Evolutionary conservation across 1,284 basidiomycete species (phyloP), one percentile per base, ranked within the genome.

Genomic region (Tilletia indica): DNA sequence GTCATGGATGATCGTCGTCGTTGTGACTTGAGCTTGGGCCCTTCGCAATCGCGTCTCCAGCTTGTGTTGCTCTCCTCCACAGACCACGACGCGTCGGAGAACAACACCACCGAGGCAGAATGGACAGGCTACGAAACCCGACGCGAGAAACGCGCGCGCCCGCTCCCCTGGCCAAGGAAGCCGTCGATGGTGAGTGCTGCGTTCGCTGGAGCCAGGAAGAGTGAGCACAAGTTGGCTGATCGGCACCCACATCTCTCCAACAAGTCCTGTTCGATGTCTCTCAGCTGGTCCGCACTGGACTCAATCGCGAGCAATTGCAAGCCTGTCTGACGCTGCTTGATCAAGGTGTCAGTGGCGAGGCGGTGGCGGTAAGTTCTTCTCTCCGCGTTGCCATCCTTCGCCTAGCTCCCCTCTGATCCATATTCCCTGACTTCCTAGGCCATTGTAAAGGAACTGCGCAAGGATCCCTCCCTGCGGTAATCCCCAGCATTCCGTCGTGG

Each of bases 261-360:
- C 85, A 68, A 94, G 92, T 90, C 74, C 86, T 94, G 42, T 88
- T 90, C 79, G 91, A 93, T 73, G 91, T 94, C 73, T 92, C 92
- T 16, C 91, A 92, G 83, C 85, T 94, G 58, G 85, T 94, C 72
- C 92, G 93, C 79, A 93, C 92, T 0, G 89, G 90, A 69, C 87
- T 94, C 38, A 91, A 93, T 85, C 90, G 90, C 75, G 91, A 92
- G 78, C 92, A 91, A 1, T 88, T 94, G 16, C 90, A 90, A 34
- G 92, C 90, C 6, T 93, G 92, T 81, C 89, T 93, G 19, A 88
- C 89, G 72, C 89, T 94, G 89, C 91, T 94, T 79, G 92, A 94
- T 83, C 90, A 89, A 75, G 92, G 92, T 5, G 91, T 91, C 54
- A 93, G 92, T 79, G 91, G 92, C 4, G 92, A 93, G 79, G 92